A percentile compares a stretch with the other conserved stretches of the same genome.
phyloP scores from a whole-genome alignment of 805 yeast genomes.

The Cyberlindnera meyerae region DNA sequence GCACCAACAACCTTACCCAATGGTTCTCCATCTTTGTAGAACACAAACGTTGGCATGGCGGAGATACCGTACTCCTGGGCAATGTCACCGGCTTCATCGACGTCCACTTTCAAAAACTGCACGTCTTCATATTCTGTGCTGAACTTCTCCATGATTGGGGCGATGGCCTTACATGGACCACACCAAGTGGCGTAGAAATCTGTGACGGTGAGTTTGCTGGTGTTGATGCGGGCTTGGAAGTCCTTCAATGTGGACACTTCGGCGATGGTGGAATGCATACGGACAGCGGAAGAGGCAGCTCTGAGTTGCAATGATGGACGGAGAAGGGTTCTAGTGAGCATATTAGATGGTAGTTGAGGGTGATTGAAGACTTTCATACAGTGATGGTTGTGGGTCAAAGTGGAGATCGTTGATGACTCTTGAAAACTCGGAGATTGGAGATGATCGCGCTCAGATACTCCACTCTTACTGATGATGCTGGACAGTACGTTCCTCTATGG shows the following conservation, averaged over 20 bases:
- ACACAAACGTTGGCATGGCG: conserved; percentile 74
- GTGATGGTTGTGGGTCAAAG: too few relatives aligned
- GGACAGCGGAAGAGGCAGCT: not conserved
- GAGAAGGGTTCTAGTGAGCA: conserved; percentile 1
- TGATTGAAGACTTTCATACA: too few relatives aligned
- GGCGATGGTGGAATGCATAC: conserved; percentile 25
- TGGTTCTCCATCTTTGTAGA: conserved; percentile 53
- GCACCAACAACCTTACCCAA: conserved; percentile 65
- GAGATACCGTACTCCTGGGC: conserved; percentile 57
- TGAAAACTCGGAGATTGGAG: too few relatives aligned
- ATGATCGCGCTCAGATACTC: too few relatives aligned
- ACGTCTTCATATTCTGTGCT: conserved; percentile 39
- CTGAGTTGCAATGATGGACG: conserved; percentile 5
- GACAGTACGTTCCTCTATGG: too few relatives aligned
- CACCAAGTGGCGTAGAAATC: conserved; percentile 76
- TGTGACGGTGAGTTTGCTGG: conserved; percentile 43
- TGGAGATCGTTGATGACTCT: too few relatives aligned
- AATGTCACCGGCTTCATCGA: conserved; percentile 55
- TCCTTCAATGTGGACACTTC: conserved; percentile 32
- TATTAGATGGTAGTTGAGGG: not conserved
- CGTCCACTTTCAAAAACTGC: conserved; percentile 65
- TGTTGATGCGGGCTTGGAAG: conserved; percentile 31
- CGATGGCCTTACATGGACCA: conserved; percentile 72
- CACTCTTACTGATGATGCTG: too few relatives aligned
- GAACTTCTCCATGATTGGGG: conserved; percentile 48